phyloP scores from a whole-genome alignment of 208 protist species.

The Wallacemonas sp. region DNA sequence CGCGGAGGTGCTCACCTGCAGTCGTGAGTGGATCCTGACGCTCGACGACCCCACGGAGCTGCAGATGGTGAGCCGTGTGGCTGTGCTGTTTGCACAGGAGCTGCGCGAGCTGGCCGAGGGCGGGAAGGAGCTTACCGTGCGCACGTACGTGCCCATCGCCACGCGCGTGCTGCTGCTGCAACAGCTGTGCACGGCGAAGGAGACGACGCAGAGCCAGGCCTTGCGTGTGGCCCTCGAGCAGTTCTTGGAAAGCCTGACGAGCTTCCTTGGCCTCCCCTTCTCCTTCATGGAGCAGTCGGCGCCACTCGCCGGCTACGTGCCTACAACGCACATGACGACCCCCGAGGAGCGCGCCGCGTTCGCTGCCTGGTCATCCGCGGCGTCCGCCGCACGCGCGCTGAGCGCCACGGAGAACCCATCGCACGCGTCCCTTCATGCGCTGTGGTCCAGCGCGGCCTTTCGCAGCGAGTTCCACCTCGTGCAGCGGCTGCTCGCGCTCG shows the following conservation, averaged over 20 bases:
- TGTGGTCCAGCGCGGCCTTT: constrained; percentile 74
- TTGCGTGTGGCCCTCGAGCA: constrained; percentile 27
- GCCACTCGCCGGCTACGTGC: constrained; percentile 45
- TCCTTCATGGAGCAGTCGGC: constrained; percentile 41
- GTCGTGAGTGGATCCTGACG: constrained; percentile 10
- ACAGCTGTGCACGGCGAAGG: neutral
- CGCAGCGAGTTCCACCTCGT: constrained; percentile 72
- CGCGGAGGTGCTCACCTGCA: constrained; percentile 18
- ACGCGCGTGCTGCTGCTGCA: constrained; percentile 44
- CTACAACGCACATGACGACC: constrained; percentile 69
- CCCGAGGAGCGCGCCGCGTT: constrained; percentile 69
- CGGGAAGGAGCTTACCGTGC: constrained; percentile 28
- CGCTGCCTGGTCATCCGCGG: constrained; percentile 28
- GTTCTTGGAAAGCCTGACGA: constrained; percentile 62
- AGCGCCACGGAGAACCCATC: constrained; percentile 20
- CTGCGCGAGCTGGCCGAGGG: constrained; percentile 27
- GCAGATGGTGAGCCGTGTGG: constrained; percentile 28
- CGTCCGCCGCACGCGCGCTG: constrained; percentile 1
- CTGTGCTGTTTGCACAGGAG: constrained; percentile 28
- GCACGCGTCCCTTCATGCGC: constrained; percentile 8
- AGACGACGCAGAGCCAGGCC: constrained; percentile 7
- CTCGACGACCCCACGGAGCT: constrained; percentile 20
- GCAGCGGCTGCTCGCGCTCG: constrained; percentile 50
- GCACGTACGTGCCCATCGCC: constrained; percentile 61
- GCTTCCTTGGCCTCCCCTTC: constrained; percentile 78